Evolutionary conservation across 1,284 basidiomycete species (phyloP).

Genomic region (Apiotrichum montevideense): DNA sequence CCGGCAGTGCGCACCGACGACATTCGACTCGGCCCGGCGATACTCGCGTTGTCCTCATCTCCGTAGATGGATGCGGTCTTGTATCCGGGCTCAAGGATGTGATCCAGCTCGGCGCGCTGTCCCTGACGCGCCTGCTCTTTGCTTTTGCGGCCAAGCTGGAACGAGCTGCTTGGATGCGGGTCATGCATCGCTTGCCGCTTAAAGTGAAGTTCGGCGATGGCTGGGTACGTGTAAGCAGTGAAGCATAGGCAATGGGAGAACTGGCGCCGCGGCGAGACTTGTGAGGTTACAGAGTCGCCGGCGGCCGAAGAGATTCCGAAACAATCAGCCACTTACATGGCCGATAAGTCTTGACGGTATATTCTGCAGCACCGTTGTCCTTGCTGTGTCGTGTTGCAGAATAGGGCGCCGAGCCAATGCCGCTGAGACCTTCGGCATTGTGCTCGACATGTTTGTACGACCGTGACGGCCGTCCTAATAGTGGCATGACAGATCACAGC

Average conservation of each 20-base stretch:
- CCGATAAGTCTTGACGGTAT: constrained; percentile 40
- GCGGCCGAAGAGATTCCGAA: no score
- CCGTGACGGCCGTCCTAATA: constrained; percentile 33
- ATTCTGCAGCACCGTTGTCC: constrained; percentile 10
- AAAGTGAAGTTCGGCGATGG: constrained; percentile 33
- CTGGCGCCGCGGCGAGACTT: no score
- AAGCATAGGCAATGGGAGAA: no score
- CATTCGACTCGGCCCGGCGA: constrained; percentile 30
- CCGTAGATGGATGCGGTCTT: constrained; percentile 20
- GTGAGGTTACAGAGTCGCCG: no score
- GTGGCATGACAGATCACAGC: constrained; percentile 3
- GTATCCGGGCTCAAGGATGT: constrained; percentile 41
- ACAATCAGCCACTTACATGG: constrained; percentile 29
- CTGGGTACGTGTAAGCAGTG: constrained; percentile 8
- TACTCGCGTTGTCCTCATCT: constrained; percentile 22
- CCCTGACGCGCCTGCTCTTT: constrained; percentile 33
- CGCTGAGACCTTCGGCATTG: constrained; percentile 29
- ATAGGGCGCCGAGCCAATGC: constrained; percentile 24
- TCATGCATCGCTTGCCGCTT: constrained; percentile 33
- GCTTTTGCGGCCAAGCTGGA: constrained; percentile 30
- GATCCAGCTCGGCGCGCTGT: constrained; percentile 40
- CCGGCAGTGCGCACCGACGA: constrained; percentile 28
- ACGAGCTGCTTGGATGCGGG: constrained; percentile 31
- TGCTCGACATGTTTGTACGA: constrained; percentile 41
- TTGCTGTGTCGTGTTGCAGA: not conserved